Conservation (phyloP, 257 asterid species). For the Przewalskia tangutica region DNA sequence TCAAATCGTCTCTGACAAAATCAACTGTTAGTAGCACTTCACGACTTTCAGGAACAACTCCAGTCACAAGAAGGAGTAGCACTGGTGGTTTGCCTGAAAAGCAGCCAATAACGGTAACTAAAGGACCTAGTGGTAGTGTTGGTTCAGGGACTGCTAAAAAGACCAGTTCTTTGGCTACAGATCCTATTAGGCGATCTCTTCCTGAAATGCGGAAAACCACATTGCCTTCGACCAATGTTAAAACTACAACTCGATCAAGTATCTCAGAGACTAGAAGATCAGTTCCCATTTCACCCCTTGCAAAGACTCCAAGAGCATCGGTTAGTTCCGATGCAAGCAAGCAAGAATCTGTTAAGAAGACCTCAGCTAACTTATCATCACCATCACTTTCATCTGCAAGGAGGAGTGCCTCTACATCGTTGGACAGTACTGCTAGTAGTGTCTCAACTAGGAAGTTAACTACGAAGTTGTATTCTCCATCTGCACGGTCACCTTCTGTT, state of each 20-base stretch:
- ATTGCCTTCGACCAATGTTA: slow-evolving; percentile 35
- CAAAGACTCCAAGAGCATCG: slow-evolving; percentile 57
- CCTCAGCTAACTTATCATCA: slow-evolving; percentile 40
- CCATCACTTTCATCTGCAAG: slow-evolving; percentile 43
- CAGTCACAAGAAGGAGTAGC: slow-evolving; percentile 70
- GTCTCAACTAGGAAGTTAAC: slow-evolving; percentile 44
- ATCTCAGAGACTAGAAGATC: slow-evolving; percentile 45
- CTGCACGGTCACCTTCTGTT: slow-evolving; percentile 42
- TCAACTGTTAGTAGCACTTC: slow-evolving; percentile 64
- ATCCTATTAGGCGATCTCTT: slow-evolving; percentile 63
- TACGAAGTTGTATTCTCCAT: slow-evolving; percentile 36
- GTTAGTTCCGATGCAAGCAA: slow-evolving; percentile 51
- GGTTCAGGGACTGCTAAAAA: slow-evolving; percentile 31
- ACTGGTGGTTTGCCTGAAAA: slow-evolving; percentile 74
- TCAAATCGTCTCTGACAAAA: slow-evolving; percentile 40
- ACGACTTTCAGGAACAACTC: slow-evolving; percentile 42
- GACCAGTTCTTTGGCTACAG: slow-evolving; percentile 43
- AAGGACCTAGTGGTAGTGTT: slow-evolving; percentile 25
- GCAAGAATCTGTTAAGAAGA: slow-evolving; percentile 36
- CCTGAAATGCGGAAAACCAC: slow-evolving; percentile 59
- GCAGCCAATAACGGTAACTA: slow-evolving; percentile 37
- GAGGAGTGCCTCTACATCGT: slow-evolving; percentile 51
- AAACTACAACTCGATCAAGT: slow-evolving; percentile 34
- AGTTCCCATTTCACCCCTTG: slow-evolving; percentile 51
- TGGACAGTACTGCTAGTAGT: slow-evolving; percentile 62